phyloP scores from a whole-genome alignment of 2,329 filamentous ascomycete species.

The Aspergillus pseudoglaucus region DNA sequence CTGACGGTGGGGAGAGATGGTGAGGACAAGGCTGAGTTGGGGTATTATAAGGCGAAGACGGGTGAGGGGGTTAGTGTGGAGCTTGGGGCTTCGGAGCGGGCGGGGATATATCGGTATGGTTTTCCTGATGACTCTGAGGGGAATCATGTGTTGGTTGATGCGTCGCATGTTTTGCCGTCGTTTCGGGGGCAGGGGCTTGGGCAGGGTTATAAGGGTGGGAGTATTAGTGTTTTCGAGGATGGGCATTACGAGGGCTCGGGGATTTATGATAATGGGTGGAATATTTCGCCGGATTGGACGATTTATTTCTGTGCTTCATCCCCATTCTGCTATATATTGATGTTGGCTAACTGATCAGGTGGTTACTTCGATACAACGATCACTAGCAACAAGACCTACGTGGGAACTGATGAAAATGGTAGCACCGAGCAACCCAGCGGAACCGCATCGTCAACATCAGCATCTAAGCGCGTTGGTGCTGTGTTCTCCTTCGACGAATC shows the following conservation, averaged over 20 bases:
- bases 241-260: slow-evolving; percentile 55
- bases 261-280: slow-evolving; percentile 63
- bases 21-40: slow-evolving; percentile 50
- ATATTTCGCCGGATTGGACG: slow-evolving; percentile 50
- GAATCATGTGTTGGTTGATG: slow-evolving; percentile 55
- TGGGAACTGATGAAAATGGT: slow-evolving; percentile 17
- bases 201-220: slow-evolving; percentile 58
- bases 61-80: slow-evolving; percentile 52
- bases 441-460: slow-evolving; percentile 36
- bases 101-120: slow-evolving; percentile 51
- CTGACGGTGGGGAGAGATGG: slow-evolving; percentile 50
- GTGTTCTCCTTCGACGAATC: slow-evolving; percentile 49
- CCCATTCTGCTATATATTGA: background rate
- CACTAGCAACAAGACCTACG: slow-evolving; percentile 22
- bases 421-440: slow-evolving; percentile 24
- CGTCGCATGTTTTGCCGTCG: slow-evolving; percentile 60
- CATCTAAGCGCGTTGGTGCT: slow-evolving; percentile 35
- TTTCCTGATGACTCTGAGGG: slow-evolving; percentile 42
- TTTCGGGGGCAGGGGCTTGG: slow-evolving; percentile 54
- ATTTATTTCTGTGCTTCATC: slow-evolving; percentile 22
- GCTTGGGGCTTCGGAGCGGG: slow-evolving; percentile 49
- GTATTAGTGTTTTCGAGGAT: slow-evolving; percentile 47
- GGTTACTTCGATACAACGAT: slow-evolving; percentile 49
- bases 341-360: slow-evolving; percentile 42
- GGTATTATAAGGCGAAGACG: slow-evolving; percentile 55